Evolutionary conservation across 139 green algal genomes (phyloP), one percentile per base, ranked within the genome.

Genomic region (Coccomyxa sp.): DNA sequence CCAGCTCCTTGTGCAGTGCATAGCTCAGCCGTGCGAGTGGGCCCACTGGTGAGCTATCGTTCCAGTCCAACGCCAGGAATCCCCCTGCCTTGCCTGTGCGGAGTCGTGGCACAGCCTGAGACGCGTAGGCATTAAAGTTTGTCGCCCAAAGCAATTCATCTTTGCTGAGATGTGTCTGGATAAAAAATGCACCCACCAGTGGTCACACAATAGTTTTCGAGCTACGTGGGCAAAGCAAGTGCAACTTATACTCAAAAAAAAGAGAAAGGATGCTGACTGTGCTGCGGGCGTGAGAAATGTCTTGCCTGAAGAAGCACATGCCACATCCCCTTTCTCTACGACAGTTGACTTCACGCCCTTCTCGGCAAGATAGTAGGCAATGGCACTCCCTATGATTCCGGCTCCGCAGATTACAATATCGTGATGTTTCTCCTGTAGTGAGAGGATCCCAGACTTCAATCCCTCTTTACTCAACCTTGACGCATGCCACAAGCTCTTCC

Each of bases 41-140:
- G 21, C 85, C 90, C 13, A 87, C 59, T 0, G 75, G 68, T 0
- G 38, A 82, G 78, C 77, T 78, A 82, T 95, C 90, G 45, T 90
- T 90, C 92, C 93, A 96, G 77, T 97, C 93, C 13, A 95, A 85
- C 0, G 92, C 93, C 13, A 97, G 84, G 79, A 97, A 97, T 17
- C 93, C 94, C 15, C 93, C 91, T 38, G 92, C 89, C 32, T 92
- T 93, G 76, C 90, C 90, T 93, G 87, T 28, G 12, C 16, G 74
- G 27, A 23, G 16, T 79, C 10, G 17, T 79, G 7, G 31, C 31
- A 25, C 1, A 27, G 21, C 75, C 75, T n/a, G 17, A 58, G 17
- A 23, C 17, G 3, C 21, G 75, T n/a, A 75, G 25, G 25, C 21
- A 59, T 4, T 51, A 7, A 3, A 7, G 38, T 51, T 51, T 51